Conservation (phyloP, 352 stramenopile genomes). For the Phytophthora multivora region DNA sequence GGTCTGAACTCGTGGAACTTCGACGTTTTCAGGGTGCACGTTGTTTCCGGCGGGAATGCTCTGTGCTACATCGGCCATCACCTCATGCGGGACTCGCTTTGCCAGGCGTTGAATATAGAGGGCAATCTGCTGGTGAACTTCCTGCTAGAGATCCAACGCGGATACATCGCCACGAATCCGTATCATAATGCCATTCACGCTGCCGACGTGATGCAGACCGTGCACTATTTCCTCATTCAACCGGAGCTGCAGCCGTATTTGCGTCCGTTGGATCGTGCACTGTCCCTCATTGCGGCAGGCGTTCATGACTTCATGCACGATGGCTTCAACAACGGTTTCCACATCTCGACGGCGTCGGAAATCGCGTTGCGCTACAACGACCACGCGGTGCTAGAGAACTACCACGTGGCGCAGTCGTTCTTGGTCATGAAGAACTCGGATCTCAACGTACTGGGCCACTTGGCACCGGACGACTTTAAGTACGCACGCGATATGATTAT, state of each 20-base stretch:
- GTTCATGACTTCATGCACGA: constrained; percentile 93
- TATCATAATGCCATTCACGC: constrained; percentile 92
- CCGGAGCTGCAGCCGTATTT: constrained; percentile 76
- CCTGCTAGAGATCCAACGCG: constrained; percentile 81
- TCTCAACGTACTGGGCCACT: constrained; percentile 82
- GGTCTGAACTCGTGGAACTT: constrained; percentile 68
- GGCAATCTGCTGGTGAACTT: constrained; percentile 70
- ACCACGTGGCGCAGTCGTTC: constrained; percentile 89
- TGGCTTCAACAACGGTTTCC: constrained; percentile 91
- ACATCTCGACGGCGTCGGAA: constrained; percentile 86
- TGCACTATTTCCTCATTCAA: constrained; percentile 86
- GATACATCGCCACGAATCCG: constrained; percentile 81
- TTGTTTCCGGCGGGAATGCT: constrained; percentile 71
- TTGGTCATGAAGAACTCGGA: constrained; percentile 89
- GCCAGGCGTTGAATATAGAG: constrained; percentile 69
- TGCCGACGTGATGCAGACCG: constrained; percentile 89
- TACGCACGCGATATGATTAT: constrained; percentile 90
- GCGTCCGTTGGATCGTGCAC: constrained; percentile 70
- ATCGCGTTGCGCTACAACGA: constrained; percentile 91
- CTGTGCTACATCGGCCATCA: constrained; percentile 81
- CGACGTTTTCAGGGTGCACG: constrained; percentile 77
- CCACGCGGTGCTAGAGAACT: constrained; percentile 89
- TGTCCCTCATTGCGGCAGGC: constrained; percentile 75
- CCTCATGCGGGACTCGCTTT: constrained; percentile 67
- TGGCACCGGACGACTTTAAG: constrained; percentile 82